Evolutionary conservation across 2,329 filamentous ascomycete genomes (phyloP).

Genomic region (Polychaeton citri): DNA sequence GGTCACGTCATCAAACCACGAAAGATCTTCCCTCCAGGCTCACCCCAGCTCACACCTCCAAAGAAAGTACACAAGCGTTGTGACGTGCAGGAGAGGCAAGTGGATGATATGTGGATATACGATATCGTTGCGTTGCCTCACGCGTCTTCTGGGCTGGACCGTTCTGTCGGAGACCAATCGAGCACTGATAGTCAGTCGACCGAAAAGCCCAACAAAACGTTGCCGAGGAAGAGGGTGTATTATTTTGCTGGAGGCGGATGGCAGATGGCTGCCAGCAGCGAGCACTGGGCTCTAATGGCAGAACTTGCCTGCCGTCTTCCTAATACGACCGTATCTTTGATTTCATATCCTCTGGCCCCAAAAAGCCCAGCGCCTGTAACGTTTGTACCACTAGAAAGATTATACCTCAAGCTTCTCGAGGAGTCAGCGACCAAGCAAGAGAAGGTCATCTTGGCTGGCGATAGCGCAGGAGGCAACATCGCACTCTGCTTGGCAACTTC

Average conservation of each 20-base stretch:
- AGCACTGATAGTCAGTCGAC: conserved; percentile 2
- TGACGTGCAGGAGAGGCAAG: conserved; percentile 25
- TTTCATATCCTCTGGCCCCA: conserved; percentile 43
- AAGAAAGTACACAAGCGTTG: conserved; percentile 21
- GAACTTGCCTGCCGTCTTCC: conserved; percentile 28
- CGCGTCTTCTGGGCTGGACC: conserved; percentile 1
- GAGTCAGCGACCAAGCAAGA: conserved; percentile 27
- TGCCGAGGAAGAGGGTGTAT: conserved; percentile 32
- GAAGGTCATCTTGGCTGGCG: conserved; percentile 37
- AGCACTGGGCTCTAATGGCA: conserved; percentile 41
- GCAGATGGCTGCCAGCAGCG: conserved; percentile 34
- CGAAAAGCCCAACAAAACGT: not conserved
- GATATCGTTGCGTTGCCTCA: conserved; percentile 18
- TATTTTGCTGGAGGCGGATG: conserved; percentile 47
- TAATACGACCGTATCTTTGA: conserved; percentile 27
- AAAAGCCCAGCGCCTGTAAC: conserved; percentile 35
- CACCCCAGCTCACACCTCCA: conserved; percentile 24
- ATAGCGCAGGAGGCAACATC: conserved; percentile 44
- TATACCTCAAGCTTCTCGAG: conserved; percentile 31
- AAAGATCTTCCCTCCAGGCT: conserved; percentile 23
- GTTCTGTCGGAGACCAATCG: not conserved
- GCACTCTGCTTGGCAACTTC: conserved; percentile 25
- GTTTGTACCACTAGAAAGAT: conserved; percentile 33
- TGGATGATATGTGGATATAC: conserved; percentile 34
- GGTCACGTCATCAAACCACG: conserved; percentile 22